phyloP scores from a whole-genome alignment of 768 basidiomycete genomes.

The Tulasnella sp. region DNA sequence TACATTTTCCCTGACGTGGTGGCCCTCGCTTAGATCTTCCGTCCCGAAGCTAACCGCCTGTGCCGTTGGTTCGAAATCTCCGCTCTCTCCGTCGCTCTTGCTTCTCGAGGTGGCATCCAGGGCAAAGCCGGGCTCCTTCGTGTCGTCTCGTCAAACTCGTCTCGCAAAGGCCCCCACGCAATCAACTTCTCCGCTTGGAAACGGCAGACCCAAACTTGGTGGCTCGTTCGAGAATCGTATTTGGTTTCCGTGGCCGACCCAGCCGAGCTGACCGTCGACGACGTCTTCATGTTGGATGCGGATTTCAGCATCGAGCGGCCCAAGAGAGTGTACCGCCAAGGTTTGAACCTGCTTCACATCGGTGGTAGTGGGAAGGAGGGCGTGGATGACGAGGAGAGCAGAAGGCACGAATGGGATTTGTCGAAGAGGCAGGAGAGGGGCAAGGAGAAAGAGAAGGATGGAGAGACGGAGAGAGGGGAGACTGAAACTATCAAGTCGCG shows the following conservation, averaged over 20 bases:
- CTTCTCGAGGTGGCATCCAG: slow-evolving; percentile 76
- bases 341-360: slow-evolving; percentile 53
- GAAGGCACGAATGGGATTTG: slow-evolving; percentile 14
- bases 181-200: slow-evolving; percentile 40
- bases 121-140: slow-evolving; percentile 83
- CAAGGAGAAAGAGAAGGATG: slow-evolving; percentile 16
- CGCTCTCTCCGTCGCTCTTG: slow-evolving; percentile 75
- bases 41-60: slow-evolving; percentile 84
- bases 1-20: neutral
- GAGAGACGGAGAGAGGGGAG: neutral
- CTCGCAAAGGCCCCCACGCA: slow-evolving; percentile 27
- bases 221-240: slow-evolving; percentile 87
- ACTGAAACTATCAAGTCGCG: slow-evolving; percentile 3
- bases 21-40: slow-evolving; percentile 73
- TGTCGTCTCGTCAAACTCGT: slow-evolving; percentile 36
- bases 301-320: slow-evolving; percentile 91
- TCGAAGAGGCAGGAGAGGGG: neutral
- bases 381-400: slow-evolving; percentile 15
- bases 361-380: slow-evolving; percentile 22
- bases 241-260: slow-evolving; percentile 82
- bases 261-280: slow-evolving; percentile 85
- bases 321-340: slow-evolving; percentile 80
- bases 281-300: slow-evolving; percentile 87
- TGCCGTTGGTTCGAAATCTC: slow-evolving; percentile 90
- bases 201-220: slow-evolving; percentile 75